Conservation (phyloP, 2,329 filamentous ascomycete genomes). For the Hymenoscyphus infarciens region DNA sequence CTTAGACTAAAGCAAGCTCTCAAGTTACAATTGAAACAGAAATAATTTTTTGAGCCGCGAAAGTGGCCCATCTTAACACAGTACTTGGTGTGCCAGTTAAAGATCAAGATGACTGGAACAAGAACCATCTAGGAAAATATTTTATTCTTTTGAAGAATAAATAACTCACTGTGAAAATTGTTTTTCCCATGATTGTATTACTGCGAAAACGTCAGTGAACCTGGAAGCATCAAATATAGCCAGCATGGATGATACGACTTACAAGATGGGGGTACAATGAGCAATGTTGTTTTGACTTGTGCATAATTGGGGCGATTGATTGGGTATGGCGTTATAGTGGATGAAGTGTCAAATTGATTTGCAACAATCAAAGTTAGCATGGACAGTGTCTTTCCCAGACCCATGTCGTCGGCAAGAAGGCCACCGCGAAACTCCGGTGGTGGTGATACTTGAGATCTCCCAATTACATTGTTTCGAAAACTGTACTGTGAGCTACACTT, state of each 20-base stretch:
- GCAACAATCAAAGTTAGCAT: conserved; percentile 24
- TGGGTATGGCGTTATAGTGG: neutral
- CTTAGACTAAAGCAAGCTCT: too few species aligned
- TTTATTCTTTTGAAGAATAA: too few species aligned
- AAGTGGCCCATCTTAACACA: too few species aligned
- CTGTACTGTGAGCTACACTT: conserved; percentile 5
- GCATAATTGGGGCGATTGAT: neutral
- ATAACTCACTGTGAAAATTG: conserved; percentile 19
- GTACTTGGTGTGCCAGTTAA: too few species aligned
- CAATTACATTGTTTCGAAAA: conserved; percentile 19
- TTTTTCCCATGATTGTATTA: conserved; percentile 20
- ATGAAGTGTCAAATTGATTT: conserved; percentile 1
- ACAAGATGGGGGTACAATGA: conserved; percentile 21
- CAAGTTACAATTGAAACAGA: too few species aligned
- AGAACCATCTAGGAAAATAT: neutral
- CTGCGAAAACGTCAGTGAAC: conserved; percentile 9
- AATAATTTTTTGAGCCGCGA: too few species aligned
- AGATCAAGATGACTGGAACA: too few species aligned
- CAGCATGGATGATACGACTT: neutral
- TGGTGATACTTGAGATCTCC: conserved; percentile 4
- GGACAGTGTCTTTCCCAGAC: conserved; percentile 83
- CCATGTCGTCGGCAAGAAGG: conserved; percentile 96
- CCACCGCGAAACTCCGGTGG: conserved; percentile 43
- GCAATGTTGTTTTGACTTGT: conserved; percentile 16
- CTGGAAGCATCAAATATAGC: neutral